Percentiles rank a stretch among this genome's conserved stretches.
Conservation (phyloP, 176 grass and related monocot species). For the Triticum monococcum region DNA sequence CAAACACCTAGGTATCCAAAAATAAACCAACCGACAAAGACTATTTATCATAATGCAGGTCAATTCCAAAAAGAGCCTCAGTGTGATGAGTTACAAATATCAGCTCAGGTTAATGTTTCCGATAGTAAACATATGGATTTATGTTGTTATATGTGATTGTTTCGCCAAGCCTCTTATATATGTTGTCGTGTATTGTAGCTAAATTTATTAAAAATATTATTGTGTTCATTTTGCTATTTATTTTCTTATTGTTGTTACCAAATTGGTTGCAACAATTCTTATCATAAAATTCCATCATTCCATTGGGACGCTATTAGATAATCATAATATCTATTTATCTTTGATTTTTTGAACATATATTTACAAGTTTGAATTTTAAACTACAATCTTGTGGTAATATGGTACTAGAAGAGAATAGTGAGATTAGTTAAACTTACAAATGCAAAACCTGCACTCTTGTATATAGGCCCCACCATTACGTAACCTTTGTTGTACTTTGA, state of each 20-base stretch:
- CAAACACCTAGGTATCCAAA: too few species aligned
- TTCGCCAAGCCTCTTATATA: neutral
- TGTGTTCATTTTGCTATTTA: neutral
- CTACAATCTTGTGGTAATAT: neutral
- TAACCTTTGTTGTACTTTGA: constrained; percentile 24
- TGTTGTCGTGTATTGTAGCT: neutral
- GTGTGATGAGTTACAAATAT: neutral
- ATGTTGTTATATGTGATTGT: neutral
- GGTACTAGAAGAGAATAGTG: neutral
- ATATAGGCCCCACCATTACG: constrained; percentile 45
- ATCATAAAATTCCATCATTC: neutral
- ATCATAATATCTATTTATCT: neutral
- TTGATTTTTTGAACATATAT: neutral
- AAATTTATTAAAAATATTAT: neutral
- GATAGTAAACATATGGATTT: neutral
- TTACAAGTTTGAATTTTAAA: neutral
- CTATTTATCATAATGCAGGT: neutral
- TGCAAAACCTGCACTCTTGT: constrained; percentile 48
- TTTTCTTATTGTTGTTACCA: neutral
- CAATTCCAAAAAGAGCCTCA: neutral
- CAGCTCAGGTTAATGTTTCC: neutral
- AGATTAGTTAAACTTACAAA: constrained; percentile 6
- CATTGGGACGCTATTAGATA: neutral
- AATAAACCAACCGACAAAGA: neutral
- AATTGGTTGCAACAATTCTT: neutral